These are phyloP conservation scores for Coemansia sp. DNA, from an alignment of 192 early-diverging fungal species.

Conservation along the genomic window DNA sequence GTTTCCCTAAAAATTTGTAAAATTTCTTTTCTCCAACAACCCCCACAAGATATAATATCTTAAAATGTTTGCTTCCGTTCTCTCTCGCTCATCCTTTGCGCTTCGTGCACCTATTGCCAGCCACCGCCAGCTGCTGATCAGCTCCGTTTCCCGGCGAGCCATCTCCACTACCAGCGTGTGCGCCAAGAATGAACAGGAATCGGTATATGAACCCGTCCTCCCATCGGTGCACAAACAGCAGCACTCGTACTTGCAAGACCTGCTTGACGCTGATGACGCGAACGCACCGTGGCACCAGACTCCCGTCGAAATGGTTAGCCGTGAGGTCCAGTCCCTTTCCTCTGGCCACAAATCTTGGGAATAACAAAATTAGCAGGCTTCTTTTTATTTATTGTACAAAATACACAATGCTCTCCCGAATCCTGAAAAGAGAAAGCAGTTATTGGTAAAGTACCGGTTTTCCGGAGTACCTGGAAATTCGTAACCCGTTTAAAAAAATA, in stretches of 20 bases:
- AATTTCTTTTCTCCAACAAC: too few species aligned
- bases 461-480: too few species aligned
- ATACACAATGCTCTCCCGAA: too few species aligned
- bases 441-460: too few species aligned
- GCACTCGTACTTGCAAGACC: slow-evolving; percentile 35
- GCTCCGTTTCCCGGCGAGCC: slow-evolving; percentile 13
- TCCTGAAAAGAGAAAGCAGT: too few species aligned
- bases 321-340: slow-evolving; percentile 35
- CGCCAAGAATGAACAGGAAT: slow-evolving; percentile 16
- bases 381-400: not conserved
- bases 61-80: slow-evolving; percentile 10
- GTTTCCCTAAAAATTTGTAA: too few species aligned
- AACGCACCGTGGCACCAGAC: slow-evolving; percentile 47
- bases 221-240: slow-evolving; percentile 1
- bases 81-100: not conserved
- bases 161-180: slow-evolving; percentile 7
- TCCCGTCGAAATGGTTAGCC: slow-evolving; percentile 46
- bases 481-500: too few species aligned
- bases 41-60: too few species aligned
- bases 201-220: slow-evolving; percentile 16
- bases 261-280: slow-evolving; percentile 45
- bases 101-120: not conserved
- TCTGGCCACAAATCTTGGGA: slow-evolving; percentile 39
- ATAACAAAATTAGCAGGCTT: not conserved
- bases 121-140: not conserved